Evolutionary conservation across 768 basidiomycete genomes (phyloP), one percentile per base, ranked within the genome.

Genomic region (Auriscalpium orientale): DNA sequence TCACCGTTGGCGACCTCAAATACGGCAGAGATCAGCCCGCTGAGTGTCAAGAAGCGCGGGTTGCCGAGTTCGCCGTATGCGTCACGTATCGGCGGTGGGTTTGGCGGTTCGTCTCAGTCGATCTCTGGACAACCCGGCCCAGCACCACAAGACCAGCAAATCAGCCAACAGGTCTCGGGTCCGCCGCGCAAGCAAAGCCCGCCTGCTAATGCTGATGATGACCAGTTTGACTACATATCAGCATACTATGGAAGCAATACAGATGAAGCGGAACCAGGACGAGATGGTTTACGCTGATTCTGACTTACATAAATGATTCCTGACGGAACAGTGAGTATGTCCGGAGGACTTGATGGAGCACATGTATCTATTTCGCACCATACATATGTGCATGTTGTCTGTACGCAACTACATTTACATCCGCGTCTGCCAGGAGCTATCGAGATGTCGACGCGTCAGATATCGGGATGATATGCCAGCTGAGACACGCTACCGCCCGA

Each of bases 211-310:
- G 54, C 33, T 66, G 74, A 72, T 0, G 79, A 81, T 7, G 78
- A 78, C 3, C 70, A 73, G 13, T 83, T 79, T 61, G 83, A 84
- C 64, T 83, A 85, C 58, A 74, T 83, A 48, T 73, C 75, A 47
- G 83, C 80, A 28, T 85, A 87, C 21, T 20, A 22, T 43, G 40
- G 40, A 7, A 43, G 18, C 40, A 43, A 43, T 43, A 6, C 40
- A 43, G 40, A 43, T 8, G 40, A 43, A 18, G 15, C 13, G 40
- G 40, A 43, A 13, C 40, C 40, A 4, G 40, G 15, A 18, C 40
- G 28, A 28, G 28, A 28, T 28, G 28, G 28, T 28, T 28, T 28
- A 28, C 28, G 28, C 28, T 28, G 28, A 28, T 28, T 28, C 28
- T 28, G n/a, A n/a, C n/a, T n/a, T n/a, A n/a, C n/a, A n/a, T n/a